These are phyloP conservation scores for Musa itinerans DNA, from an alignment of 176 grass and related monocot genomes.

Conservation along the genomic window DNA sequence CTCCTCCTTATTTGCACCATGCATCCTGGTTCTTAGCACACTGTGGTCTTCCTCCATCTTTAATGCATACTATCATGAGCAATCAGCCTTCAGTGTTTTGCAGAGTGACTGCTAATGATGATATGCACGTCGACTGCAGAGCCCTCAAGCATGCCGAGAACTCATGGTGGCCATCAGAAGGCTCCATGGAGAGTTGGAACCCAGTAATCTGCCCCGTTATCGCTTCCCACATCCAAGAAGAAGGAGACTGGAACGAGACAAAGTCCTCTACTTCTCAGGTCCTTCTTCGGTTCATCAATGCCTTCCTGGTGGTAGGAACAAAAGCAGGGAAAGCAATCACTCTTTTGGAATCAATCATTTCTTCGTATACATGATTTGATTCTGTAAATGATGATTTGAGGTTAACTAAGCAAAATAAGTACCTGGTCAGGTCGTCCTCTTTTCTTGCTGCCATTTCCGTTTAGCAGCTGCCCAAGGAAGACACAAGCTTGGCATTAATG, in stretches of 20 bases:
- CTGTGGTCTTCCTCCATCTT: neutral
- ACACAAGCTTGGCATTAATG: neutral
- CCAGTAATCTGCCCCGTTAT: conserved; percentile 62
- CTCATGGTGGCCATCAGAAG: neutral
- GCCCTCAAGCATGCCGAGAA: neutral
- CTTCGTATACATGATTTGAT: no score
- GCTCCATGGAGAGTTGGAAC: conserved; percentile 10
- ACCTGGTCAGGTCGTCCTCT: conserved; percentile 8
- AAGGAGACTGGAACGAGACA: conserved; percentile 64
- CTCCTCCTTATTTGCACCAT: neutral
- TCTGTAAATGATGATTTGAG: conserved; percentile 23
- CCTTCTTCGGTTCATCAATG: conserved; percentile 37
- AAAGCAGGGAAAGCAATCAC: no score
- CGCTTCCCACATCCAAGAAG: conserved; percentile 37
- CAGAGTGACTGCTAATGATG: conserved; percentile 83
- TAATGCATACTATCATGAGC: conserved; percentile 78
- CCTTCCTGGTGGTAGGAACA: neutral
- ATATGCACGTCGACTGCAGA: conserved; percentile 33
- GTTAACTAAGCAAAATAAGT: conserved; percentile 25
- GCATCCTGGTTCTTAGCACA: neutral
- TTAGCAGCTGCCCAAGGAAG: neutral
- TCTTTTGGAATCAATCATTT: no score
- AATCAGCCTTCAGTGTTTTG: conserved; percentile 54
- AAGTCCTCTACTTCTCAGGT: conserved; percentile 54
- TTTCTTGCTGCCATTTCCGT: conserved; percentile 7